These are phyloP conservation scores for Debaryomyces coudertii DNA, from an alignment of 1,139 yeast species.

Conservation along the genomic window DNA sequence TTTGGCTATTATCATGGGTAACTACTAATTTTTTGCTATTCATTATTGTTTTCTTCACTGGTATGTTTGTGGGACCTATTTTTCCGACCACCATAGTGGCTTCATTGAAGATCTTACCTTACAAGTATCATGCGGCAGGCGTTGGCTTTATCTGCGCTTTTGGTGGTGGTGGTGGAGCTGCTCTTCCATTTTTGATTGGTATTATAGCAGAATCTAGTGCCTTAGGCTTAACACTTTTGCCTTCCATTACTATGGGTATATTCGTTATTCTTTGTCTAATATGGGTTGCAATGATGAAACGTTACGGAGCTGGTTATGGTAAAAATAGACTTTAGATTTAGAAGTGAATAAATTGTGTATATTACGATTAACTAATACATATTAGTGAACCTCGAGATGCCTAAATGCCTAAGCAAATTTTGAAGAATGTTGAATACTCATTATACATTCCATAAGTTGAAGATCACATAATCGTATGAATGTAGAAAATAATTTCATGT, in stretches of 20 bases:
- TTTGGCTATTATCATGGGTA: constrained; percentile 31
- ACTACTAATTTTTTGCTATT: constrained; percentile 28
- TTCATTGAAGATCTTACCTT: constrained; percentile 64
- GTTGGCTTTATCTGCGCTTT: constrained; percentile 77
- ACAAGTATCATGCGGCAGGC: constrained; percentile 63
- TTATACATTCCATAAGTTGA: neutral
- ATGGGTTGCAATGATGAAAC: constrained; percentile 33
- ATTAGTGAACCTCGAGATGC: neutral
- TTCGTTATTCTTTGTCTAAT: constrained; percentile 28
- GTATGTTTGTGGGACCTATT: constrained; percentile 76
- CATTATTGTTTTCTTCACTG: constrained; percentile 54
- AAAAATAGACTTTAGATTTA: constrained; percentile 18
- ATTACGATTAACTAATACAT: neutral
- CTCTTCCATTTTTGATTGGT: constrained; percentile 67
- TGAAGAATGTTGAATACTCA: neutral
- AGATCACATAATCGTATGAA: neutral
- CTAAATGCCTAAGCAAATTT: neutral
- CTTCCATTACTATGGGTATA: constrained; percentile 33
- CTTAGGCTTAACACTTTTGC: constrained; percentile 37
- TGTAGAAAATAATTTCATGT: neutral
- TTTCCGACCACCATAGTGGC: constrained; percentile 77
- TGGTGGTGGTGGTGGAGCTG: constrained; percentile 77
- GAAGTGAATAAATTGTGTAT: constrained; percentile 7
- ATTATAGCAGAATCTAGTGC: constrained; percentile 42
- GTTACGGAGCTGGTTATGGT: constrained; percentile 22